These are phyloP conservation scores for Aspergillus neoniger DNA, from an alignment of 2,329 filamentous ascomycete species.

Conservation along the genomic window DNA sequence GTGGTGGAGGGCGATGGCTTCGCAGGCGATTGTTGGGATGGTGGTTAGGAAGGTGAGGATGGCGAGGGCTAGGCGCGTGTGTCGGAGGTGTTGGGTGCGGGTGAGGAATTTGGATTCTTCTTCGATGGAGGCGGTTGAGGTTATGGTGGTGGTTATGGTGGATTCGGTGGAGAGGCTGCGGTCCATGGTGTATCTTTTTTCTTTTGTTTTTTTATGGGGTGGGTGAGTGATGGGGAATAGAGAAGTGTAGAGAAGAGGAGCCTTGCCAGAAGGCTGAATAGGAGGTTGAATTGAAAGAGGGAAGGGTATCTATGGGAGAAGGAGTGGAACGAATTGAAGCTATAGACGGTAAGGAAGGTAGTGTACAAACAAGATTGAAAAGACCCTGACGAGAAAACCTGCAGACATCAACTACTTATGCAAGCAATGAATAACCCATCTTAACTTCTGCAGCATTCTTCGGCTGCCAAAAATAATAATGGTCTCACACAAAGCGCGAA, in stretches of 20 bases:
- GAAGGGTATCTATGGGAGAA: not conserved
- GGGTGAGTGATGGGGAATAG: not conserved
- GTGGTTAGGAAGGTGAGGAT: conserved; percentile 32
- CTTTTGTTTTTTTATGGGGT: not conserved
- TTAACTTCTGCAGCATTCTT: not conserved
- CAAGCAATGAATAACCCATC: not conserved
- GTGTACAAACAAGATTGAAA: not conserved
- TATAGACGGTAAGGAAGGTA: not conserved
- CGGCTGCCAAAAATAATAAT: conserved; percentile 4
- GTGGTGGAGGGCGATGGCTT: conserved; percentile 41
- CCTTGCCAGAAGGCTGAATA: conserved; percentile 17
- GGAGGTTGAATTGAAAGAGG: conserved; percentile 1
- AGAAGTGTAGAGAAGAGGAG: not conserved
- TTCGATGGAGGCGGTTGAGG: conserved; percentile 36
- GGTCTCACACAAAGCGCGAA: not conserved
- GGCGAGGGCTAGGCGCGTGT: conserved; percentile 37
- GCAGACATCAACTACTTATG: conserved; percentile 4
- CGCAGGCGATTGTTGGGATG: conserved; percentile 38
- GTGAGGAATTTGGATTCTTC: conserved; percentile 41
- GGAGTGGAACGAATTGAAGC: conserved; percentile 1
- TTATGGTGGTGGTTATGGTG: conserved; percentile 29
- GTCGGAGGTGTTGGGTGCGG: conserved; percentile 36
- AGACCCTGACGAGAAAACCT: not conserved
- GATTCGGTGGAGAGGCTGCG: conserved; percentile 1
- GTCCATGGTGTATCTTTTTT: too few species aligned